Percentiles rank a stretch among this genome's conserved stretches.
Evolutionary conservation across 139 green algal genomes (phyloP).

Genomic region (Trebouxia sp.): DNA sequence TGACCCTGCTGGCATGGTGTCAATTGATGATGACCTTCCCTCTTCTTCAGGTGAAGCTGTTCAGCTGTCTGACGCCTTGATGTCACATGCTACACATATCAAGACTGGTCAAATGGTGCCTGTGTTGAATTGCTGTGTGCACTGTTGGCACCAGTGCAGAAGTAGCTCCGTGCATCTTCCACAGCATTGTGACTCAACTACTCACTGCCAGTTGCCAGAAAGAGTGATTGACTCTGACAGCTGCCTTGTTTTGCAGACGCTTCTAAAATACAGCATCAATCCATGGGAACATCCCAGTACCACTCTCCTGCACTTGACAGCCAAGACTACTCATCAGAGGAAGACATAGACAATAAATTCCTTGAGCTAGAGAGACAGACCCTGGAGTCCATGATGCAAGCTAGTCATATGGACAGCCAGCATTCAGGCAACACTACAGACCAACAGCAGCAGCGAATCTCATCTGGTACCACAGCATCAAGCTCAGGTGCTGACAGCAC

Average conservation of each 20-base stretch:
- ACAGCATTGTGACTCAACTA: no score
- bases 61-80: no score
- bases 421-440: neutral
- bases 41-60: neutral
- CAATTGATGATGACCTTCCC: neutral
- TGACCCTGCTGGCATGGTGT: neutral
- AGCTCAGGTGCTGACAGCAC: neutral
- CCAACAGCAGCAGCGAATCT: neutral
- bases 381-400: constrained; percentile 18
- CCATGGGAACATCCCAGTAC: neutral
- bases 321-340: neutral
- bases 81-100: no score
- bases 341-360: constrained; percentile 12
- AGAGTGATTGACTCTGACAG: no score
- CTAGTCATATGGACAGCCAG: neutral
- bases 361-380: constrained; percentile 23
- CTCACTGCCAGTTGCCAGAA: no score
- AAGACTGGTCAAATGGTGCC: no score
- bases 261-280: no score
- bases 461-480: neutral
- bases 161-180: no score
- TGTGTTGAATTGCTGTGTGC: no score
- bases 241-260: no score
- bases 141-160: no score
- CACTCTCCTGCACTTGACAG: neutral